Base-by-base conservation (phyloP, 768 basidiomycete species). In the Mycena latifolia region DNA sequence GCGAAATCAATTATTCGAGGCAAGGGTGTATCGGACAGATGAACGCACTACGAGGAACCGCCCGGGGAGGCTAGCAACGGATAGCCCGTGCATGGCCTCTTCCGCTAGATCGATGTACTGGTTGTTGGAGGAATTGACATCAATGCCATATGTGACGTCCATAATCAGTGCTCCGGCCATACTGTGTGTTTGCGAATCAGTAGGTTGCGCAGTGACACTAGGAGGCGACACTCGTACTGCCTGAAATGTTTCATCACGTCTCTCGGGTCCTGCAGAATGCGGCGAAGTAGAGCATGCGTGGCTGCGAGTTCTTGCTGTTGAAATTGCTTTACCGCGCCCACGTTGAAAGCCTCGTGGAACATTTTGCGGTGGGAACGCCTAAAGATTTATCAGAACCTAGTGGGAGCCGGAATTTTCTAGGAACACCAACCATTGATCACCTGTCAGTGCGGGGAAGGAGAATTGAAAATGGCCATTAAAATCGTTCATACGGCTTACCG, bases 321-420 rank as follows among this genome's bases (percentile, higher is more conserved):
- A 53, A 72, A 77, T 20, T 63, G 67, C 22, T 66, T 65, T 8
- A 69, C 61, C 10, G 71, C 67, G 15, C 25, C 47, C 8, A 66
- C 33, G 45, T 76, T 65, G 48, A 79, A 74, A 12, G 69, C 66
- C 48, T 75, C 70, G 37, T 75, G 74, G 31, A 76, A 67, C 3
- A 76, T n/a, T 48, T 70, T 65, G 7, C 75, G 72, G 35, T 72
- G 73, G 12, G 65, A 56, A 33, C 76, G 74, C 75, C 75, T 76
- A 17, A 18, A 2, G 5, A 22, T 20, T 35, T 39, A 45, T 28
- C 12, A 20, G 17, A 2, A 5, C 2, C 4, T 20, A 22, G 3
- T 8, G 2, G 5, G 10, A 55, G 17, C 22, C 7, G 53, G 58
- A 75, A 78, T 4, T 66, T 69, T 0, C 78, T 77, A 7, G 78